Evolutionary conservation across 345 rosid species (phyloP).

Genomic region (Pistacia atlantica): DNA sequence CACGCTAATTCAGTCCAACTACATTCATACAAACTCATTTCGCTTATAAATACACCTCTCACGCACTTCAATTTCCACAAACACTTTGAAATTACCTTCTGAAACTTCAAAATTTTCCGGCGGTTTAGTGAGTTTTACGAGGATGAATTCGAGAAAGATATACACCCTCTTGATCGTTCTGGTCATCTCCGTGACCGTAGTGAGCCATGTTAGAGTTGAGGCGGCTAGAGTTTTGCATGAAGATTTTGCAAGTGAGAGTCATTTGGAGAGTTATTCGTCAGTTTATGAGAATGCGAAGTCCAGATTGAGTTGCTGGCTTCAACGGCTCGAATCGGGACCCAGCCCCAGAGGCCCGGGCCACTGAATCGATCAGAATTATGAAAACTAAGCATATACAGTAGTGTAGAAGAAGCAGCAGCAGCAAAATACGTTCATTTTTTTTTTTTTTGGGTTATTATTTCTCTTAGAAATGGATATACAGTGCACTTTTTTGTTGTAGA

Average conservation of each 20-base stretch:
- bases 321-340: slow-evolving; percentile 39
- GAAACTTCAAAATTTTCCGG: no score
- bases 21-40: no score
- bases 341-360: slow-evolving; percentile 33
- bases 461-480: no score
- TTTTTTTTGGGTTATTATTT: no score
- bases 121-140: not conserved
- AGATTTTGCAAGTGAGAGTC: slow-evolving; percentile 36
- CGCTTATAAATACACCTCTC: not conserved
- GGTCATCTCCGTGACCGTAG: slow-evolving; percentile 24
- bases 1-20: no score
- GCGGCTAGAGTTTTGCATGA: slow-evolving; percentile 40
- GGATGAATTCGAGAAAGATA: slow-evolving; percentile 23
- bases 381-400: no score
- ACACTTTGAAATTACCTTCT: no score
- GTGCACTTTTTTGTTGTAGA: no score
- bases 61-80: not conserved
- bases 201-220: slow-evolving; percentile 33
- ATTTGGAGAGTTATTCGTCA: slow-evolving; percentile 23
- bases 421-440: no score
- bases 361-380: no score
- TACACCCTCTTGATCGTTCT: slow-evolving; percentile 26
- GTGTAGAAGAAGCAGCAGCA: no score
- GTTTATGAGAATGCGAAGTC: slow-evolving; percentile 29
- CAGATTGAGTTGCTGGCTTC: slow-evolving; percentile 37